Evolutionary conservation across 2,329 filamentous ascomycete genomes (phyloP).

Genomic region (Pseudogymnoascus sp.): DNA sequence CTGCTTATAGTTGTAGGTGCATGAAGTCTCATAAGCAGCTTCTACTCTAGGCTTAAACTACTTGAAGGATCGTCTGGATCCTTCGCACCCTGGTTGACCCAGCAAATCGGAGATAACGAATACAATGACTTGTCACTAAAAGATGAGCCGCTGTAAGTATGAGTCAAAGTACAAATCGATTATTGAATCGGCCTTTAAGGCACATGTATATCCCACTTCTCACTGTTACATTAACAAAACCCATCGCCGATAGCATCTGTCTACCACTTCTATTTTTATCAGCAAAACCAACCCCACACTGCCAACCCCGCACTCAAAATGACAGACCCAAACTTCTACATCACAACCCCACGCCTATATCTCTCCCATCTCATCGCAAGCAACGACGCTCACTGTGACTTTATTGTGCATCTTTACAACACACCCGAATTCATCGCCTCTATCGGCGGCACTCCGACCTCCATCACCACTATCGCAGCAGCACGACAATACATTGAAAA

Average conservation of each 20-base stretch:
- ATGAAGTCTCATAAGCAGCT: neutral
- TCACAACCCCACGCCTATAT: slow-evolving; percentile 22
- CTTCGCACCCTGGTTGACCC: neutral
- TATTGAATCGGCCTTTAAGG: neutral
- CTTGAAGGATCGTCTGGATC: neutral
- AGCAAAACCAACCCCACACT: neutral
- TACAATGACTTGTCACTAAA: neutral
- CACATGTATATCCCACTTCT: neutral
- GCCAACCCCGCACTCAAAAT: slow-evolving; percentile 10
- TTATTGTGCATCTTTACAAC: no score
- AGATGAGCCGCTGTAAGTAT: neutral
- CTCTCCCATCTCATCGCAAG: slow-evolving; percentile 19
- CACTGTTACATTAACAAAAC: neutral
- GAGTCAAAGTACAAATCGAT: neutral
- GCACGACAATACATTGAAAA: no score
- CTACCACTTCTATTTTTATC: neutral
- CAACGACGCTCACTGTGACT: neutral
- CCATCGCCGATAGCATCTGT: neutral
- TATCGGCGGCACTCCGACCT: no score
- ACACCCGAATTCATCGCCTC: no score
- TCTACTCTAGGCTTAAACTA: neutral
- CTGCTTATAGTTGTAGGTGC: neutral
- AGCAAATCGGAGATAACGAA: neutral
- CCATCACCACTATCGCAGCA: no score
- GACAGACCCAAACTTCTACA: slow-evolving; percentile 19